A percentile compares a stretch with the other conserved stretches of the same genome.
Conservation (phyloP, 106 monocot genomes). For the Acanthochlamys bracteata region DNA sequence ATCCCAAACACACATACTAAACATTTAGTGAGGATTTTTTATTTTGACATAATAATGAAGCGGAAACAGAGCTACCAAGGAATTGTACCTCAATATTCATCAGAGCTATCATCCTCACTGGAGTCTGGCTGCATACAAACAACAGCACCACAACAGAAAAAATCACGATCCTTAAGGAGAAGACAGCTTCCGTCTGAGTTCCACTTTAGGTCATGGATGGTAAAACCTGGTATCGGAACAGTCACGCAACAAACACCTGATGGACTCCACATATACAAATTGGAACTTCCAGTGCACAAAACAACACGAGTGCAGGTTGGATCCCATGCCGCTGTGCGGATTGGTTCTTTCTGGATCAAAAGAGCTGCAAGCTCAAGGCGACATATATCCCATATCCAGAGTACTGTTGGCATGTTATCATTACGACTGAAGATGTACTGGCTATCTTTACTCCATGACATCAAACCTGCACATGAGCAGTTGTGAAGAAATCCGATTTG, state of each 20-base stretch:
- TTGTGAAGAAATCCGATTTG: no score
- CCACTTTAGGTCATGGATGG: slow-evolving; percentile 67
- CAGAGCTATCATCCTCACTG: slow-evolving; percentile 19
- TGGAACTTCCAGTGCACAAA: slow-evolving; percentile 71
- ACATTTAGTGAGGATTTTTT: no score
- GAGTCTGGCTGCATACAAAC: slow-evolving; percentile 24
- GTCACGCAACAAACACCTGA: slow-evolving; percentile 65
- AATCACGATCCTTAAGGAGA: slow-evolving; percentile 73
- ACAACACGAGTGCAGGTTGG: slow-evolving; percentile 53
- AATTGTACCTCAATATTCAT: no score
- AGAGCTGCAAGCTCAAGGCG: slow-evolving; percentile 73
- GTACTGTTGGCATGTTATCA: slow-evolving; percentile 79
- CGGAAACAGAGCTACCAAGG: no score
- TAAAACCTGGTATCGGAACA: slow-evolving; percentile 61
- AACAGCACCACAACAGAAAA: slow-evolving; percentile 76
- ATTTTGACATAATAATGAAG: no score
- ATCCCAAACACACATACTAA: no score
- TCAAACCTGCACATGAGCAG: slow-evolving; percentile 46
- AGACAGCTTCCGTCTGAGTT: slow-evolving; percentile 78
- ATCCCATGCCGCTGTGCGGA: slow-evolving; percentile 80
- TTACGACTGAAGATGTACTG: slow-evolving; percentile 84
- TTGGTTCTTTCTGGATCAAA: slow-evolving; percentile 79
- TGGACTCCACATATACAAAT: slow-evolving; percentile 86
- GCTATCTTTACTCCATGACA: slow-evolving; percentile 91
- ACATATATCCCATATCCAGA: slow-evolving; percentile 95